Base-by-base conservation (phyloP, 306 rosid species). In the Aeschynomene evenia region DNA sequence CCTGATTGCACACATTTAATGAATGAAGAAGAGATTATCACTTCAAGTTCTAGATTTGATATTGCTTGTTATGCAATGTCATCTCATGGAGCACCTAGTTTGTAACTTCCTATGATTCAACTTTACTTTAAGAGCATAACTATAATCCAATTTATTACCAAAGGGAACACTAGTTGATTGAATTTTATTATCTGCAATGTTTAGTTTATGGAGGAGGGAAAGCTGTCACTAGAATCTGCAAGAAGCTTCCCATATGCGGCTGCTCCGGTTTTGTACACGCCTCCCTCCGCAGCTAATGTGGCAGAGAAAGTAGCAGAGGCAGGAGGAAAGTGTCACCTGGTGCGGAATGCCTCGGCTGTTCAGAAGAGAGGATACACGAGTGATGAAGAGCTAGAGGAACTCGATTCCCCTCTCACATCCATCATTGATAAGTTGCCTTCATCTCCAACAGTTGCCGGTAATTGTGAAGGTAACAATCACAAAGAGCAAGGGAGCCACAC, bases 341-440 rank as follows among this genome's bases (percentile, higher is more conserved):
- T 53, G 9, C 85, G 92, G 73, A 90, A 78, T 59, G 85, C 64
- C 12, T 91, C 88, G 4, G 80, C 39, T n/a, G 76, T 90, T 61
- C 91, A 87, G 69, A 82, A 91, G 63, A 91, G 84, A 82, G 97
- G 97, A 31, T 89, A 94, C 59, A 94, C 96, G 3, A 94, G 99
- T 57, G 99, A 94, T 16, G 97, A 91, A 56, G 99, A 94, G 51
- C 77, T 94, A n/a, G 96, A 91, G 79, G 95, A 91, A 79, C 85
- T 94, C 63, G 88, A 85, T 48, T 91, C 82, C 64, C 99, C 99
- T 63, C 80, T 94, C 33, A 60, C 84, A 3, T 75, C 87, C 56
- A 83, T 94, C 66, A 74, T 91, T 23, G 87, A 88, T 76, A 91
- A 88, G 74, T 16, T 81, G 13, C 86, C 88, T 8, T 69, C 72